These are phyloP conservation scores for Macrophomina pseudophaseolina DNA, from an alignment of 2,329 filamentous ascomycete species.

Conservation along the genomic window DNA sequence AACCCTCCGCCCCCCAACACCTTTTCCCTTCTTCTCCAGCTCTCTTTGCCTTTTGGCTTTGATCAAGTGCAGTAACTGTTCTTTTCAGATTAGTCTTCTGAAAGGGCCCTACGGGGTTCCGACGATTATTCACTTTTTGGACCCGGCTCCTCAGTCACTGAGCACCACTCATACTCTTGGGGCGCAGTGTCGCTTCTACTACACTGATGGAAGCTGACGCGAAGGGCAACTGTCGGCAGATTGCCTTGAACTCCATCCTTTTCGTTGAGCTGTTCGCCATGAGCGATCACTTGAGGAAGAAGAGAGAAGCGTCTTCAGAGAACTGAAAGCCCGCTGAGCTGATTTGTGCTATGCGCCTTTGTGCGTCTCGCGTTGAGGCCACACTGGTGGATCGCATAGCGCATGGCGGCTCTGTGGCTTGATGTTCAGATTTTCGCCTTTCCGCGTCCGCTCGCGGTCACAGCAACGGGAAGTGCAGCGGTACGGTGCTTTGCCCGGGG, in stretches of 20 bases:
- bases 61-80: background rate
- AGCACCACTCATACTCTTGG: background rate
- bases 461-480: no score
- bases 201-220: background rate
- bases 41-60: slow-evolving; percentile 3
- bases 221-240: background rate
- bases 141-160: background rate
- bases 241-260: background rate
- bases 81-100: background rate
- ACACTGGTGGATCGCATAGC: no score
- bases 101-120: background rate
- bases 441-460: background rate
- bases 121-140: background rate
- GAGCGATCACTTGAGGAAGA: background rate
- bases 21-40: slow-evolving; percentile 8
- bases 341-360: no score
- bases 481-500: no score
- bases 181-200: background rate
- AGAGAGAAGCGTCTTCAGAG: background rate
- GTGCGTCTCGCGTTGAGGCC: no score
- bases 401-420: background rate
- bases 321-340: background rate
- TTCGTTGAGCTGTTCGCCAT: background rate
- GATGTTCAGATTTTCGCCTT: background rate
- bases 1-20: background rate